phyloP scores from a whole-genome alignment of 345 rosid species.

The Brassica nigra region DNA sequence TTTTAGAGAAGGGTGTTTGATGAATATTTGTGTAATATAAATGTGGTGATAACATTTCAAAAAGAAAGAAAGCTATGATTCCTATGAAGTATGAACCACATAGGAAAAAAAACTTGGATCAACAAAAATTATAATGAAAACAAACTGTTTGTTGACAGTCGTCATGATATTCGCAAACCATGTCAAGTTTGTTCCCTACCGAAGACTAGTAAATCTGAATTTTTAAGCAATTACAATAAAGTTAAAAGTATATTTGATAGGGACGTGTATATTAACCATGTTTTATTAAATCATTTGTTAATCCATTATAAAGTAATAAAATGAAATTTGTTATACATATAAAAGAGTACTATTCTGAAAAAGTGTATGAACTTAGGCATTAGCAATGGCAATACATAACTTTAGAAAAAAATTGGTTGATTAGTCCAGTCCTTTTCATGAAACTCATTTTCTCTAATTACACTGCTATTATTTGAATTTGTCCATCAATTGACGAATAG shows the following conservation, averaged over 20 bases:
- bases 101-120: background rate
- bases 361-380: background rate
- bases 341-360: background rate
- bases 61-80: no score
- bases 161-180: background rate
- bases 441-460: background rate
- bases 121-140: background rate
- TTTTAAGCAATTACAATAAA: background rate
- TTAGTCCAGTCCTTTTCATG: background rate
- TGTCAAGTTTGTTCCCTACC: background rate
- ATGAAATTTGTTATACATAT: background rate
- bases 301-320: background rate
- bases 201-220: background rate
- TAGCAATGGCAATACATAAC: no score
- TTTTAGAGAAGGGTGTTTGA: constrained; percentile 13
- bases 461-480: background rate
- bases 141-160: background rate
- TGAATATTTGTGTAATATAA: constrained; percentile 19
- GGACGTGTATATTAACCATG: background rate
- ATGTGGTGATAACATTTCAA: constrained; percentile 1
- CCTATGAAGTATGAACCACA: background rate
- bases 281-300: background rate
- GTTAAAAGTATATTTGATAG: background rate
- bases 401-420: no score
- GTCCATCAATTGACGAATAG: background rate